Evolutionary conservation across 306 rosid genomes (phyloP).

Genomic region (Inga leiocalycina): DNA sequence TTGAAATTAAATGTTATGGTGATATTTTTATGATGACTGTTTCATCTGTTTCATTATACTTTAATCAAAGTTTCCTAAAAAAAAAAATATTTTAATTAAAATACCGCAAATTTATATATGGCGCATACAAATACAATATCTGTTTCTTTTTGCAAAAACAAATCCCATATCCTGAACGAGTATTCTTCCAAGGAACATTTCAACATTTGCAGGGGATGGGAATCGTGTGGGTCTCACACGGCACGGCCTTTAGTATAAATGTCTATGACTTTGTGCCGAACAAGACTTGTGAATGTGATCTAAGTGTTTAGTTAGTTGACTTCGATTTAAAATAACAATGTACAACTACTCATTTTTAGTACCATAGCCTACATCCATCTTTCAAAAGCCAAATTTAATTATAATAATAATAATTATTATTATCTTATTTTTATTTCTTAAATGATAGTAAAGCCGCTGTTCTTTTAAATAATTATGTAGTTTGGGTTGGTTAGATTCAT

Average conservation of each 20-base stretch:
- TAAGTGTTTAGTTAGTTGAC: neutral
- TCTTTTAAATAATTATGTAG: neutral
- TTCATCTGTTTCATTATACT: too few relatives aligned
- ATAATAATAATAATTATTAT: too few relatives aligned
- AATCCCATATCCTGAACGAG: neutral
- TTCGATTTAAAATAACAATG: neutral
- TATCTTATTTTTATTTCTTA: neutral
- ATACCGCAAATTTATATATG: neutral
- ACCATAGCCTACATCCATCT: neutral
- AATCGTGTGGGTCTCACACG: conserved; percentile 35
- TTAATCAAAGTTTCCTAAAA: too few relatives aligned
- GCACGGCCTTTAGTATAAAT: neutral
- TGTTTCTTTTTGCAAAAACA: neutral
- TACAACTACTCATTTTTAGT: too few relatives aligned
- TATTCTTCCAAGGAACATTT: neutral
- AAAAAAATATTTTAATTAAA: too few relatives aligned
- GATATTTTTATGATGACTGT: too few relatives aligned
- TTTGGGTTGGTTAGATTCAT: neutral
- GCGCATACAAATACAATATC: neutral
- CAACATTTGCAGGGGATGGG: neutral
- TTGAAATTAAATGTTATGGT: too few relatives aligned
- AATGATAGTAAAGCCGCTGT: neutral
- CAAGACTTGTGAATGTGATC: neutral
- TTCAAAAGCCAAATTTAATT: neutral
- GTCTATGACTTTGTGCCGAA: neutral